These are phyloP conservation scores for Dalbergia cochinchinensis DNA, from an alignment of 306 rosid genomes.

Conservation along the genomic window DNA sequence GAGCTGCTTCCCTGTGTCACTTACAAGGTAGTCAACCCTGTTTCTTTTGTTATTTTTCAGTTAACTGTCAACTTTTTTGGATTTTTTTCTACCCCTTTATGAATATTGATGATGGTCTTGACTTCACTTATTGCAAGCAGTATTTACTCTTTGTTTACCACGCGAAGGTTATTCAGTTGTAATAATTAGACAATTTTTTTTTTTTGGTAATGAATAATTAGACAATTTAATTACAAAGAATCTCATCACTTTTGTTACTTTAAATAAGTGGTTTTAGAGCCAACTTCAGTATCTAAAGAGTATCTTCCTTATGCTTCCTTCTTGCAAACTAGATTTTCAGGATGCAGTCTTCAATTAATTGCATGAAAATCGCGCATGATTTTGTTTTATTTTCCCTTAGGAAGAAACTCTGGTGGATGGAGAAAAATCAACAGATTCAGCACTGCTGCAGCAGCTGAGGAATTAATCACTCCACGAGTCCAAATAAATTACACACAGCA, in stretches of 20 bases:
- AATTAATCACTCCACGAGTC: constrained; percentile 74
- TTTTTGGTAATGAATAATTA: too few relatives aligned
- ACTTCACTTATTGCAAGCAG: too few relatives aligned
- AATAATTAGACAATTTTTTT: too few relatives aligned
- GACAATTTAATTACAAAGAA: background rate
- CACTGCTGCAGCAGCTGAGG: constrained; percentile 72
- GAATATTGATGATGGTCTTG: background rate
- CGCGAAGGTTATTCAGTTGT: background rate
- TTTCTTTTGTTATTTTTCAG: background rate
- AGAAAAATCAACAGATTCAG: constrained; percentile 57
- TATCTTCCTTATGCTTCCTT: background rate
- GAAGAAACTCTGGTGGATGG: constrained; percentile 54
- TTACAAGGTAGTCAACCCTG: constrained; percentile 56
- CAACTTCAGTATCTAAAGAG: background rate
- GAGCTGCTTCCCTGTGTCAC: constrained; percentile 61
- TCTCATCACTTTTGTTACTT: background rate
- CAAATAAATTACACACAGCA: constrained; percentile 66
- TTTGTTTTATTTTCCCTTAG: constrained; percentile 51
- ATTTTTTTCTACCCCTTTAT: background rate
- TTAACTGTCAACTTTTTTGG: constrained; percentile 6
- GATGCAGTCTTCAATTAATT: constrained; percentile 8
- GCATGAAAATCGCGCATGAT: background rate
- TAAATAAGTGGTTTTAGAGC: background rate
- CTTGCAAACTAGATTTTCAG: background rate
- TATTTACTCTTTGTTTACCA: background rate